A percentile compares a stretch with the other conserved stretches of the same genome.
phyloP scores from a whole-genome alignment of 1,139 yeast species.

The Candida tetrigidarum region DNA sequence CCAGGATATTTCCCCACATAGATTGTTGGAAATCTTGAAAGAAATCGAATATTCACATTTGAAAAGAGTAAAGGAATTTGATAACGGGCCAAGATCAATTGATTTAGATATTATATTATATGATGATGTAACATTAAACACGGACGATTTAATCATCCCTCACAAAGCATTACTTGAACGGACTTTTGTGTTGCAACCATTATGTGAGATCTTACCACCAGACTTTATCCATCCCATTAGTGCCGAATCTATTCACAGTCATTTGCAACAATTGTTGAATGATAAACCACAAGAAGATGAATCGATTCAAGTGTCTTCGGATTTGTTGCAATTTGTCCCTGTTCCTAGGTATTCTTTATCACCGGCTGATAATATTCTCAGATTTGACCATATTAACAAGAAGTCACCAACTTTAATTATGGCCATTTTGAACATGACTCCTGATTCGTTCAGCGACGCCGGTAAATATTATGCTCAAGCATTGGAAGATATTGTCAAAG shows the following conservation, averaged over 20 bases:
- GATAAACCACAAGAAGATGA: slow-evolving; percentile 41
- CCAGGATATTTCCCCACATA: slow-evolving; percentile 61
- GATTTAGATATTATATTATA: slow-evolving; percentile 87
- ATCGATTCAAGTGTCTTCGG: slow-evolving; percentile 49
- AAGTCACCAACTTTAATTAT: slow-evolving; percentile 58
- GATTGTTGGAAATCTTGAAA: slow-evolving; percentile 64
- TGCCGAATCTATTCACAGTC: slow-evolving; percentile 76
- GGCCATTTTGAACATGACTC: slow-evolving; percentile 91
- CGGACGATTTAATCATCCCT: slow-evolving; percentile 70
- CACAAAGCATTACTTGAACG: slow-evolving; percentile 89
- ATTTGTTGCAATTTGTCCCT: slow-evolving; percentile 51
- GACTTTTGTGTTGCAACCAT: slow-evolving; percentile 86
- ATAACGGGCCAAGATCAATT: slow-evolving; percentile 90
- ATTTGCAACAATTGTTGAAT: slow-evolving; percentile 59
- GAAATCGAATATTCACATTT: slow-evolving; percentile 75
- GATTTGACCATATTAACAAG: slow-evolving; percentile 41
- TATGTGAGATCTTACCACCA: slow-evolving; percentile 77
- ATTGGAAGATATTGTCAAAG: slow-evolving; percentile 34
- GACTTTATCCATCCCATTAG: slow-evolving; percentile 76
- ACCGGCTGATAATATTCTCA: slow-evolving; percentile 27
- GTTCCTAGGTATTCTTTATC: slow-evolving; percentile 29
- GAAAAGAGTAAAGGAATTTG: slow-evolving; percentile 74
- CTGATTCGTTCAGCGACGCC: slow-evolving; percentile 96
- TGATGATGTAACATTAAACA: slow-evolving; percentile 60
- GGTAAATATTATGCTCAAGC: slow-evolving; percentile 44